Percentiles rank a stretch among this genome's conserved stretches.
phyloP scores from a whole-genome alignment of 1,284 basidiomycete species.

The Meripilus lineatus region DNA sequence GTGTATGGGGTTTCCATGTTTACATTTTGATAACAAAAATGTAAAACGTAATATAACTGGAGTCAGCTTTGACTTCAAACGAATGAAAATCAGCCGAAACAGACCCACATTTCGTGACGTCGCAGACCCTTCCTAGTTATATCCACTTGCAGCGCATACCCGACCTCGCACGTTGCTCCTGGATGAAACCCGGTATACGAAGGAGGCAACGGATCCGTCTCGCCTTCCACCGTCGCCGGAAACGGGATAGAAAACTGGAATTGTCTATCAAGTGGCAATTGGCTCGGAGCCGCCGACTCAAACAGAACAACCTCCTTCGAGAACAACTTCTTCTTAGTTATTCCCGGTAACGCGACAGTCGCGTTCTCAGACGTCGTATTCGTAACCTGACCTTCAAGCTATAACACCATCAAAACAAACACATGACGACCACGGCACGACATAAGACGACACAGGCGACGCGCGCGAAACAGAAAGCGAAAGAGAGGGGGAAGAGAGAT shows the following conservation, averaged over 20 bases:
- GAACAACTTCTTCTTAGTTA: slow-evolving; percentile 22
- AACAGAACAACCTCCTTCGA: slow-evolving; percentile 27
- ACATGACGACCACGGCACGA: slow-evolving; percentile 3
- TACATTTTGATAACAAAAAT: neutral
- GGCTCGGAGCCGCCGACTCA: too few species aligned
- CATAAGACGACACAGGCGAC: neutral
- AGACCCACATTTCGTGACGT: slow-evolving; percentile 35
- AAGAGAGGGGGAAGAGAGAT: too few species aligned
- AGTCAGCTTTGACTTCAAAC: neutral
- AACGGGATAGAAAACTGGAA: slow-evolving; percentile 37
- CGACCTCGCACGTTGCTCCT: slow-evolving; percentile 33
- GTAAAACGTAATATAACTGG: neutral
- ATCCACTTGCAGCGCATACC: slow-evolving; percentile 36
- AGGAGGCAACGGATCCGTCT: slow-evolving; percentile 30
- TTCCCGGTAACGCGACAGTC: slow-evolving; percentile 19
- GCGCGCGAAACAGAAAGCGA: too few species aligned
- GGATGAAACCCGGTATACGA: slow-evolving; percentile 34
- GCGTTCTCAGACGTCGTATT: slow-evolving; percentile 28
- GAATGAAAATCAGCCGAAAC: slow-evolving; percentile 8
- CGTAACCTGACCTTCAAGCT: slow-evolving; percentile 37
- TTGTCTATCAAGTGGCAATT: slow-evolving; percentile 24
- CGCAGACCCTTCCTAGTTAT: slow-evolving; percentile 37
- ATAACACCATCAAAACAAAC: slow-evolving; percentile 6
- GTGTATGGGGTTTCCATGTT: neutral
- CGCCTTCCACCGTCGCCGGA: slow-evolving; percentile 29